These are phyloP conservation scores for Trifolium subterraneum DNA, from an alignment of 306 rosid genomes.

Conservation along the genomic window DNA sequence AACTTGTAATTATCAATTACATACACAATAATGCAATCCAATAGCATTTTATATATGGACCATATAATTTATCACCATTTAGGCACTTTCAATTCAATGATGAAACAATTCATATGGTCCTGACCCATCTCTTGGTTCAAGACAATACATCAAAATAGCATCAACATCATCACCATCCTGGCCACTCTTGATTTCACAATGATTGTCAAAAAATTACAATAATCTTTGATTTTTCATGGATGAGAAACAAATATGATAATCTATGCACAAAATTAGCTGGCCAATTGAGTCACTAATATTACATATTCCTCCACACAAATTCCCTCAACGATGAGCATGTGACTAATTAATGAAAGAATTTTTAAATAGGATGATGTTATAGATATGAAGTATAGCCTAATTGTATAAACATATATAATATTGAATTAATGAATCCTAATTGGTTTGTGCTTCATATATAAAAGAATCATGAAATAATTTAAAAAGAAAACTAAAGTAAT, in stretches of 20 bases:
- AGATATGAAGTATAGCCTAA: no score
- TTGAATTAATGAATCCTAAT: slow-evolving; percentile 29
- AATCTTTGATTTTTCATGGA: slow-evolving; percentile 16
- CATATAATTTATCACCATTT: slow-evolving; percentile 11
- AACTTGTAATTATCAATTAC: slow-evolving; percentile 13
- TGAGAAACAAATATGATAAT: slow-evolving; percentile 17
- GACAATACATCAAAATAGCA: slow-evolving; percentile 33
- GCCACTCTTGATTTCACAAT: slow-evolving; percentile 49
- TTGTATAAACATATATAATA: no score
- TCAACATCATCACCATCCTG: slow-evolving; percentile 29
- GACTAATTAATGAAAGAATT: no score
- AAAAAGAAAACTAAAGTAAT: slow-evolving; percentile 31
- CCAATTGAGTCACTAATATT: slow-evolving; percentile 35
- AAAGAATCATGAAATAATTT: slow-evolving; percentile 38
- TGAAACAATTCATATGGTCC: slow-evolving; percentile 33
- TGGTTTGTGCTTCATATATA: slow-evolving; percentile 39
- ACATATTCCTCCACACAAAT: neutral
- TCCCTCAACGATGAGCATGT: no score
- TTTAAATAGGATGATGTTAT: no score
- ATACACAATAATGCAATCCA: slow-evolving; percentile 37
- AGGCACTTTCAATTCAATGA: slow-evolving; percentile 30
- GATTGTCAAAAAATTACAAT: slow-evolving; percentile 42
- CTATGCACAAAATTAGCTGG: slow-evolving; percentile 39
- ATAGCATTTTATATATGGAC: slow-evolving; percentile 24
- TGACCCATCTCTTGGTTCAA: slow-evolving; percentile 28